A percentile compares a stretch with the other conserved stretches of the same genome.
These are phyloP conservation scores for Filobasidium floriforme DNA, from an alignment of 768 basidiomycete genomes.

Conservation along the genomic window DNA sequence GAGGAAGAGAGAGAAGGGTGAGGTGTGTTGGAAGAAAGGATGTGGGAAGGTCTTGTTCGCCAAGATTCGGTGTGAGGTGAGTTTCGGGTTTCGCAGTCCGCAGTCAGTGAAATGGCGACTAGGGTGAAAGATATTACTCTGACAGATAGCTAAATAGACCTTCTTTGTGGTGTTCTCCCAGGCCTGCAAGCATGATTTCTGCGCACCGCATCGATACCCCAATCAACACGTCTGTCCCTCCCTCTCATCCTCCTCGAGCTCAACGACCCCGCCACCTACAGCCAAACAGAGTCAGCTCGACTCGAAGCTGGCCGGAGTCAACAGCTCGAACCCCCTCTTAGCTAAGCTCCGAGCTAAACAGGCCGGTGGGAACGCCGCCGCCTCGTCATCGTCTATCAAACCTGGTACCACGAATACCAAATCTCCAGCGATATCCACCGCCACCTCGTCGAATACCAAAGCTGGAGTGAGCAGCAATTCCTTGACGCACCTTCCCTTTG, in stretches of 20 bases:
- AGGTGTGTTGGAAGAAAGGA: conserved; percentile 39
- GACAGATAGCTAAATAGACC: not conserved
- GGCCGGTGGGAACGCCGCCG: conserved; percentile 13
- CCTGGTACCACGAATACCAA: not conserved
- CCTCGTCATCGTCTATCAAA: conserved; percentile 8
- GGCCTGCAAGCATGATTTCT: conserved; percentile 36
- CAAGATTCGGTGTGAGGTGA: conserved; percentile 41
- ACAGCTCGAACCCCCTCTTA: conserved; percentile 4
- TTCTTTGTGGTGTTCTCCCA: not conserved
- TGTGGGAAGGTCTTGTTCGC: conserved; percentile 40
- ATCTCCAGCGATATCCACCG: not conserved
- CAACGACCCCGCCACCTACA: conserved; percentile 13
- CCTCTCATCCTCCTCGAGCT: conserved; percentile 19
- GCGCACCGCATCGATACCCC: conserved; percentile 41
- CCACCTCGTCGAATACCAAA: not conserved
- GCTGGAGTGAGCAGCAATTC: conserved; percentile 12
- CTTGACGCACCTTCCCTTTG: conserved; percentile 22
- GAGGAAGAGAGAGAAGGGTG: conserved; percentile 35
- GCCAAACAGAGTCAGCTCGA: conserved; percentile 3
- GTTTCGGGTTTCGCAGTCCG: conserved; percentile 13
- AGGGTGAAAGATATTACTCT: not conserved
- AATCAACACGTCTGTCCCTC: conserved; percentile 34
- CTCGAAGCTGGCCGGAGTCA: conserved; percentile 13
- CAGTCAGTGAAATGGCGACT: not conserved
- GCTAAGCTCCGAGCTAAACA: conserved; percentile 15